Conservation (phyloP, 2,329 filamentous ascomycete genomes). For the Diaporthe capsici region DNA sequence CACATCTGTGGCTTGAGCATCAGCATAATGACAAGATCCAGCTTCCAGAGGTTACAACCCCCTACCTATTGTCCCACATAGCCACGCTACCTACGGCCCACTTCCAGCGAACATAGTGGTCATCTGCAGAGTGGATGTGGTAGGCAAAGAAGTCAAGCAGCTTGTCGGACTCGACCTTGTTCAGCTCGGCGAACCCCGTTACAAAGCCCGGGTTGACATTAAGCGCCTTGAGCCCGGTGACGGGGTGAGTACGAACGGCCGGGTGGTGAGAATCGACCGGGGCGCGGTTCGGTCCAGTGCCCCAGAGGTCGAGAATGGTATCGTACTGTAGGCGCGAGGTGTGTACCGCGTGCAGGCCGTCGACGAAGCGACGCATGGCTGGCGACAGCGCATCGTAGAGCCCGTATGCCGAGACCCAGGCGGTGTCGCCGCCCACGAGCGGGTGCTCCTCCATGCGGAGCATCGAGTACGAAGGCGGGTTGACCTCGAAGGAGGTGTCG, state of each 20-base stretch:
- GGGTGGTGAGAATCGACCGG: slow-evolving; percentile 60
- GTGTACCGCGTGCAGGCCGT: not conserved
- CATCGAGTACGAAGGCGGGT: not conserved
- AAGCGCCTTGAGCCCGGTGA: slow-evolving; percentile 60
- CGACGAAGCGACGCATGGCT: not conserved
- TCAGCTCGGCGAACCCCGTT: slow-evolving; percentile 62
- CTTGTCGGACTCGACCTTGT: slow-evolving; percentile 62
- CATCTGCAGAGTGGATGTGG: slow-evolving; percentile 63
- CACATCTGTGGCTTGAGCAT: slow-evolving; percentile 45
- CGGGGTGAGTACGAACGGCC: slow-evolving; percentile 63
- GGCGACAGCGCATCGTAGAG: not conserved
- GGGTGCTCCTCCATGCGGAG: slow-evolving; percentile 40
- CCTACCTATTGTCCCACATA: slow-evolving; percentile 64
- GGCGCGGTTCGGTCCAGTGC: slow-evolving; percentile 53
- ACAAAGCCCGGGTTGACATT: slow-evolving; percentile 63
- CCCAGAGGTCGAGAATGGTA: slow-evolving; percentile 61
- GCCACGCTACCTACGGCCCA: slow-evolving; percentile 64
- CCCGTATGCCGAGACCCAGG: not conserved
- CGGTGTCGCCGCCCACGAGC: slow-evolving; percentile 49
- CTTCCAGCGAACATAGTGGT: slow-evolving; percentile 64
- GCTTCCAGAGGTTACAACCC: not conserved
- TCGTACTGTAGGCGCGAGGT: slow-evolving; percentile 54
- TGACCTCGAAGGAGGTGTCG: not conserved
- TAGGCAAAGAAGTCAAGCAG: slow-evolving; percentile 61
- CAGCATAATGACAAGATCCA: not conserved